Evolutionary conservation across 1,284 basidiomycete species (phyloP), one percentile per base, ranked within the genome.

Genomic region (Phaffia rhodozyma): DNA sequence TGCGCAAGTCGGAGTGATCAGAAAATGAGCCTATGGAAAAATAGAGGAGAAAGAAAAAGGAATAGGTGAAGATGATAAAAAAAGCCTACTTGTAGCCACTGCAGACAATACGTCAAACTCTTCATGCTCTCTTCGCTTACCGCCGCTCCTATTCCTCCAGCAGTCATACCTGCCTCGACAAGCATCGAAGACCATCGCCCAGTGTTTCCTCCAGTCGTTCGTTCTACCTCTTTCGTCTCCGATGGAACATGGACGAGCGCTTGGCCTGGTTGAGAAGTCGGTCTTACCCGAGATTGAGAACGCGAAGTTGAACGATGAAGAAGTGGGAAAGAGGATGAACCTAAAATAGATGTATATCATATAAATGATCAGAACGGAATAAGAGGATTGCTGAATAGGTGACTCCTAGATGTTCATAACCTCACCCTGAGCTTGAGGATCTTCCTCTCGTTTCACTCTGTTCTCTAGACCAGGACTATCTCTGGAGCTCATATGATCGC

Each of bases 111-210:
- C 72, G 86, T 86, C 58, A 94, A 75, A 61, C 86, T 80, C 67
- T 87, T 81, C 86, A 93, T 89, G 71, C 86, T 90, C 74, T 93
- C 91, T 68, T 91, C 88, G 73, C 88, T 91, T 61, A 92, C 80
- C 2, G 90, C 90, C 0, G 88, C 88, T 63, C 89, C 83, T 38
- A 94, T 80, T 0, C 91, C 91, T 49, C 76, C 73, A 3, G 75
- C 75, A 0, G 75, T 73, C 55, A 73, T 72, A n/a, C 90, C 89
- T 1, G 90, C 90, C 74, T 92, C 90, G 23, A 87, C 79, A 48
- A 94, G 77, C 62, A 93, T 82, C 0, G 85, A 82, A 68, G 91
- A 87, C 89, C 89, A 91, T 55, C 87, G 78, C 71, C 86, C 86
- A 30, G 87, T 79, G 66, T 81, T 83, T 23, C 58, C 60, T 60